phyloP scores from a whole-genome alignment of 441 rosid species.

The Euphorbia celastroides region DNA sequence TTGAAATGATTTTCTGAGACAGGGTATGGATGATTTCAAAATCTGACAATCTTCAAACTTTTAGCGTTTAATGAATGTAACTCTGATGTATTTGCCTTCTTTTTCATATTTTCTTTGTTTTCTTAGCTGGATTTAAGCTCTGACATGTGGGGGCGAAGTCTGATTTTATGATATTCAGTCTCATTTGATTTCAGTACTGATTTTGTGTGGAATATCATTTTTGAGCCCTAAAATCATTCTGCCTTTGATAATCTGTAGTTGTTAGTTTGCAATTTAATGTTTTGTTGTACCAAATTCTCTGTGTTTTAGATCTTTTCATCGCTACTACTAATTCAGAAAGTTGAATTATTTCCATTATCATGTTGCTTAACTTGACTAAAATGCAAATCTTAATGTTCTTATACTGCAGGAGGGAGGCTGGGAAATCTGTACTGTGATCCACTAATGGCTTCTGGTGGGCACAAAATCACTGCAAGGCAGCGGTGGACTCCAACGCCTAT shows the following conservation, averaged over 20 bases:
- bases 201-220: no score
- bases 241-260: no score
- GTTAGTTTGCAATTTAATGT: no score
- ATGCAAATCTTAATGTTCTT: no score
- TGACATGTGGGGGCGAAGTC: background rate
- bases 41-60: background rate
- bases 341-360: background rate
- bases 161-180: background rate
- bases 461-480: slow-evolving; percentile 88
- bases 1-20: no score
- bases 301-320: background rate
- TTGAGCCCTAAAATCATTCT: no score
- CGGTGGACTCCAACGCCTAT: slow-evolving; percentile 97
- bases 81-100: background rate
- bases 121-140: no score
- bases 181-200: no score
- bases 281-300: background rate
- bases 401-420: slow-evolving; percentile 49
- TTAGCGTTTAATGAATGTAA: background rate
- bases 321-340: no score
- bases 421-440: slow-evolving; percentile 82
- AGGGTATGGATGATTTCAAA: background rate
- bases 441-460: slow-evolving; percentile 63
- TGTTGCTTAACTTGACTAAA: background rate
- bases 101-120: background rate